A percentile compares a stretch with the other conserved stretches of the same genome.
Conservation (phyloP, 352 stramenopile species). For the Pythium myriotylum region DNA sequence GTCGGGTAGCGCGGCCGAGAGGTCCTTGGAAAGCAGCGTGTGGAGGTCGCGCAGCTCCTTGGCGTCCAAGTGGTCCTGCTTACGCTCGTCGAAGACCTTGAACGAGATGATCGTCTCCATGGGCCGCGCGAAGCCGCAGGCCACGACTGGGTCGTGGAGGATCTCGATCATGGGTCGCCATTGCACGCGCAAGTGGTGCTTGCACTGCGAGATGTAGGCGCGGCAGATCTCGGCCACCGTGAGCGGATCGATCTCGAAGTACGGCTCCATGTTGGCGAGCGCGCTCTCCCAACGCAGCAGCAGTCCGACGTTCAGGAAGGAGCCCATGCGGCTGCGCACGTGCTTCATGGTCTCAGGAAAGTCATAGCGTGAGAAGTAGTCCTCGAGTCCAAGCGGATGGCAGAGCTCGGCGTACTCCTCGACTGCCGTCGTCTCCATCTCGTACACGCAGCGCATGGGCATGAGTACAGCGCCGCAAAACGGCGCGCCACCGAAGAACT, state of each 20-base stretch:
- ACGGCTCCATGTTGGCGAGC: constrained; percentile 81
- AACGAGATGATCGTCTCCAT: constrained; percentile 85
- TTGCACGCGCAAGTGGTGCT: constrained; percentile 41
- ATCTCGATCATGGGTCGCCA: constrained; percentile 56
- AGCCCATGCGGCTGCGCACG: constrained; percentile 51
- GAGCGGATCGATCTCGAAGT: constrained; percentile 51
- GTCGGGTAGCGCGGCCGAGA: constrained; percentile 53
- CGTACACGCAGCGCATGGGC: constrained; percentile 71
- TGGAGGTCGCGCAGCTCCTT: constrained; percentile 65
- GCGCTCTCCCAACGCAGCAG: constrained; percentile 83
- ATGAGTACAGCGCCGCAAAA: constrained; percentile 88
- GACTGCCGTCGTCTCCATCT: constrained; percentile 73
- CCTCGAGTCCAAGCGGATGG: constrained; percentile 67
- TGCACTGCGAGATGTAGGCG: constrained; percentile 63
- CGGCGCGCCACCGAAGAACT: constrained; percentile 86
- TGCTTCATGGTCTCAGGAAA: constrained; percentile 69
- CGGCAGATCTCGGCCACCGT: constrained; percentile 53
- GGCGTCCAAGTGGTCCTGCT: constrained; percentile 44
- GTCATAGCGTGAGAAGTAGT: constrained; percentile 87
- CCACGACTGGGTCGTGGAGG: constrained; percentile 32
- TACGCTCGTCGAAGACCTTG: constrained; percentile 57
- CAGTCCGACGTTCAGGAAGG: constrained; percentile 75
- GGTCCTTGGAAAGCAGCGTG: constrained; percentile 68
- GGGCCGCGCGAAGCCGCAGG: constrained; percentile 20
- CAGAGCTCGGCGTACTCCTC: constrained; percentile 62